Conservation (phyloP, 148 eudicot species). For the Fagopyrum homotropicum region DNA sequence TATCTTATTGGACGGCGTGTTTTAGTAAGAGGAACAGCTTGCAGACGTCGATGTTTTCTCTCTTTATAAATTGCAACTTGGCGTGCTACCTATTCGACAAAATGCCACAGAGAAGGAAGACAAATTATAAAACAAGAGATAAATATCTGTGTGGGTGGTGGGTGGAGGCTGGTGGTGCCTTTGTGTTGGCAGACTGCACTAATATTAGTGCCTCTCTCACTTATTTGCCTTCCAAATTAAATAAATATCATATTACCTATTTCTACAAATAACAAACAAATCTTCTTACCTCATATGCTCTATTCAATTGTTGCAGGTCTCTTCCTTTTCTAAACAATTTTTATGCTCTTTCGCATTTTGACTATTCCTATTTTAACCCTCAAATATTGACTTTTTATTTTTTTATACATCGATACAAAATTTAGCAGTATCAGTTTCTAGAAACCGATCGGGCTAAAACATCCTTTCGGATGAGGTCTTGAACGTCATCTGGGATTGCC, state of each 20-base stretch:
- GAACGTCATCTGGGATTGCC: no score
- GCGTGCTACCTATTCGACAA: background rate
- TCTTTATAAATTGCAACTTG: background rate
- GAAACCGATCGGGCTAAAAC: no score
- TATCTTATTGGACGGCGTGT: slow-evolving; percentile 14
- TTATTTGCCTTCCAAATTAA: background rate
- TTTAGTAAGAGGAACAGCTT: slow-evolving; percentile 15
- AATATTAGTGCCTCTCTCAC: background rate
- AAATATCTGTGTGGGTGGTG: background rate
- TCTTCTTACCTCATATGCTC: background rate
- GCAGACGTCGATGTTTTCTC: slow-evolving; percentile 1
- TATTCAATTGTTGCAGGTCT: background rate
- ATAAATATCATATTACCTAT: background rate
- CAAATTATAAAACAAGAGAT: background rate
- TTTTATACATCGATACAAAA: no score
- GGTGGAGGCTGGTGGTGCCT: background rate
- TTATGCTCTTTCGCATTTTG: background rate
- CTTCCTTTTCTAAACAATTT: background rate
- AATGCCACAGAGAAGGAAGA: background rate
- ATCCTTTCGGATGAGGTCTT: no score
- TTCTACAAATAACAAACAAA: no score
- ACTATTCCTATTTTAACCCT: no score
- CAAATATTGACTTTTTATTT: no score
- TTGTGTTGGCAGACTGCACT: slow-evolving; percentile 1
- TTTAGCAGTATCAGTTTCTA: no score